Base-by-base conservation (phyloP, 495 filamentous ascomycete species). In the Parathielavia appendiculata region DNA sequence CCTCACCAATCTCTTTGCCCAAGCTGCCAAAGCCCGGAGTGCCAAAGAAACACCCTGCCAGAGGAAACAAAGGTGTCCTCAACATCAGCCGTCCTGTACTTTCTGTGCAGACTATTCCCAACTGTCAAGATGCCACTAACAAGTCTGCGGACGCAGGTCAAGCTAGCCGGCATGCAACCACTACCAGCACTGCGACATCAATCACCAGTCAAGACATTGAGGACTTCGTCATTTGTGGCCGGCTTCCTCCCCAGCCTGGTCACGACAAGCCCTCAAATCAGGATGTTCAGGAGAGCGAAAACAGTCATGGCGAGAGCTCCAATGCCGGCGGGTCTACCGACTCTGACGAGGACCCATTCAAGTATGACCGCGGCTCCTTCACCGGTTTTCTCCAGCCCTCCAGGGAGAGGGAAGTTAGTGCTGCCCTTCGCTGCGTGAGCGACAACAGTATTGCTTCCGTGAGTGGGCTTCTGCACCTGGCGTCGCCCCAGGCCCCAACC, bases 281-380 rank as follows among this genome's bases (percentile, higher is more conserved):
- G 23, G 32, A 1, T 1, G 16, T 36, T 12, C 49, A 52, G 20
- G 41, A 51, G 9, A 36, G 32, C n/a, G 41, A 30, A 10, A 22
- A 26, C 22, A 56, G 56, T 20, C 53, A 55, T 0, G 34, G 23
- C 19, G 59, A 22, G 5, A 43, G 50, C 17, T 61, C 56, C 4
- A 56, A 40, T 23, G 44, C n/a, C 34, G 58, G 38, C 7, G 40
- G 57, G 13, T 64, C 59, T 2, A 60, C 62, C 11, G 66, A 65
- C 12, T 69, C 68, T 7, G 68, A 70, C 36, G 66, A 66, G 5
- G 68, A 72, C 46, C 70, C 64, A 6, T 72, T 72, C 64, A 60
- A 56, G 30, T 72, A 69, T 35, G 70, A 72, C 49, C 61, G 59
- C 34, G 49, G 54, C 9, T 60, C 64, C 16, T 64, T 64, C 45